A percentile compares a stretch with the other conserved stretches of the same genome.
phyloP scores from a whole-genome alignment of 2,329 filamentous ascomycete species.

The Beauveria caledonica region DNA sequence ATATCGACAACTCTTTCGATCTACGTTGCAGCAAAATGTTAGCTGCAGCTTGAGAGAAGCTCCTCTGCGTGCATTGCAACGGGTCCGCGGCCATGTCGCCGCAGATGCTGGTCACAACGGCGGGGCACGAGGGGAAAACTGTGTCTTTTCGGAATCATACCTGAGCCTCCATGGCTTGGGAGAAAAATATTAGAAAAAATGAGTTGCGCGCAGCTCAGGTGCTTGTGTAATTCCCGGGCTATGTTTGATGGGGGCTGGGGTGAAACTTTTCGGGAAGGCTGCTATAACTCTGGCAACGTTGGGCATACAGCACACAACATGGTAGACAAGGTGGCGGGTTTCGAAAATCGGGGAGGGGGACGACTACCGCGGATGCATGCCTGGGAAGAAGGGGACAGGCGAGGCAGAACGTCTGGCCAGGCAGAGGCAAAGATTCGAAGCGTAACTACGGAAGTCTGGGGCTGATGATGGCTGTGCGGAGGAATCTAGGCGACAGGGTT shows the following conservation, averaged over 20 bases:
- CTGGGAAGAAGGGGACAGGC: conserved; percentile 19
- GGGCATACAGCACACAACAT: conserved; percentile 35
- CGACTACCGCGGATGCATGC: conserved; percentile 35
- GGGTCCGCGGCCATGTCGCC: conserved; percentile 15
- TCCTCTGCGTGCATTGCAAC: conserved; percentile 10
- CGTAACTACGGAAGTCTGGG: conserved; percentile 1
- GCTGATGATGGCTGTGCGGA: background rate
- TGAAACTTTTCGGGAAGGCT: conserved; percentile 21
- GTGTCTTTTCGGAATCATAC: conserved; percentile 22
- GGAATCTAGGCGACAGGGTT: background rate
- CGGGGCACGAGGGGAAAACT: conserved; percentile 10
- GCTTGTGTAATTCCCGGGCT: background rate
- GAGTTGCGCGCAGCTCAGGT: conserved; percentile 13
- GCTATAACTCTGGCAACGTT: conserved; percentile 37
- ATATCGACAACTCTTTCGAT: conserved; percentile 94
- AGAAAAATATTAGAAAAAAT: conserved; percentile 15
- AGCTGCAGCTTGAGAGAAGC: conserved; percentile 11
- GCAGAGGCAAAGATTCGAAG: conserved; percentile 14
- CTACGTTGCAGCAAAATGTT: conserved; percentile 36
- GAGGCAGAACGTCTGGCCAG: conserved; percentile 15
- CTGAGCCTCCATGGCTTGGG: conserved; percentile 39
- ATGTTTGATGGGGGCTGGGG: background rate
- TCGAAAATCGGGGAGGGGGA: conserved; percentile 19
- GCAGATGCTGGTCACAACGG: background rate
- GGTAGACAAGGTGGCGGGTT: conserved; percentile 18